Evolutionary conservation across 257 asterid species (phyloP), one percentile per base, ranked within the genome.

Genomic region (Thymus mandschuricus): DNA sequence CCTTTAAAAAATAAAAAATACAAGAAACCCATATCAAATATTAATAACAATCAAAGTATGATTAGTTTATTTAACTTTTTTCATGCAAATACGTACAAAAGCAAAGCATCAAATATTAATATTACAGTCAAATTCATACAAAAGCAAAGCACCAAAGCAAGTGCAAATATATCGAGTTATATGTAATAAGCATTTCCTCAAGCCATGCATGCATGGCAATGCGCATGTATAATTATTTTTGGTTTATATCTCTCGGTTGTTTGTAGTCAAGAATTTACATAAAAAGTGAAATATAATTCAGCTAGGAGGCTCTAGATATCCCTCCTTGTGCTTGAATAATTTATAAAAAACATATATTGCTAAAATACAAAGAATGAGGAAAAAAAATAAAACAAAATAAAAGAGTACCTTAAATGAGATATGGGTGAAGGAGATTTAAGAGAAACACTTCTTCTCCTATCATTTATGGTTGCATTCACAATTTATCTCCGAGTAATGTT

Each of bases 361-460:
- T 21, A 21, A 21, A 10, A 31, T 5, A 7, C n/a, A n/a, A 27
- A 33, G 60, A 35, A 3, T 9, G 7, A 48, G 50, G 41, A 15
- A 62, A 15, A 57, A 8, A 10, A 44, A 21, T 6, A 15, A 51
- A 52, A 44, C 8, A 21, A 15, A 49, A 4, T 8, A 10, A 41
- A 28, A 13, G 64, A 31, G 35, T 40, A 81, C 88, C 87, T 81
- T 75, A 78, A 67, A 78, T n/a, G 60, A 64, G 54, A 21, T 21
- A 21, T 21, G 21, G 21, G 21, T 21, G 21, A 66, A 74, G 75
- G 76, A 68, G 80, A 75, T 72, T 71, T 67, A 72, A 77, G 7
- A 70, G 68, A 69, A 81, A 66, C 77, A 67, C 58, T 73, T 50
- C 72, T 69, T 76, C 80, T 78, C 81, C 76, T 66, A 64, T 44